Evolutionary conservation across 495 filamentous ascomycete species (phyloP), one percentile per base, ranked within the genome.

Genomic region (Clohesyomyces aquaticus): DNA sequence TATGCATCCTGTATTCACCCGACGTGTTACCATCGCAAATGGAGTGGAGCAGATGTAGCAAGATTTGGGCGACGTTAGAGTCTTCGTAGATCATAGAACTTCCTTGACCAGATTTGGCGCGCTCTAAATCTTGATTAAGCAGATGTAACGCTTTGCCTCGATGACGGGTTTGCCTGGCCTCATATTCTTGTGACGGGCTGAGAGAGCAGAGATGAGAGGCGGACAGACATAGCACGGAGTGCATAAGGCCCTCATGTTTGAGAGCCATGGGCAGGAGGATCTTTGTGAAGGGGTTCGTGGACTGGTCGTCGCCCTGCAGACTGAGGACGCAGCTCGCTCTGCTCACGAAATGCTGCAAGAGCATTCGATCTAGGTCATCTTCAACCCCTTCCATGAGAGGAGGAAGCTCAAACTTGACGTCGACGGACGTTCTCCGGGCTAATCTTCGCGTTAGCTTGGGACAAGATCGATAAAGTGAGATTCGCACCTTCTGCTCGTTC

Each of bases 221-320:
- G 9, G 92, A 89, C 4, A 96, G 82, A 51, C 89, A 92, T 58
- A 96, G 83, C 52, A 96, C 85, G 29, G 91, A 94, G 74, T 96
- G 92, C 92, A 96, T 96, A 43, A 96, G 79, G 14, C 92, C 91
- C 50, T 85, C 82, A 71, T 96, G 89, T 56, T 87, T 81, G 12
- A 90, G 84, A 0, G 92, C 92, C 81, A 96, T 88, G 23, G 91
- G 90, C 8, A 96, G 81, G 52, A 96, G 80, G 74, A 94, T 88
- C 64, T 91, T 88, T 71, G 91, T 91, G 78, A 96, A 96, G 11
- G 91, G 91, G 71, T 95, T 95, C 57, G 87, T 58, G 22, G 49
- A 88, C 67, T 89, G 83, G 72, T 94, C 90, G 72, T 94, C 90
- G 45, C 88, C 90, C 69, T 93, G 89, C 27, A 93, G 81, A 11